These are phyloP conservation scores for Cubamyces sp. DNA, from an alignment of 768 basidiomycete species.

Conservation along the genomic window DNA sequence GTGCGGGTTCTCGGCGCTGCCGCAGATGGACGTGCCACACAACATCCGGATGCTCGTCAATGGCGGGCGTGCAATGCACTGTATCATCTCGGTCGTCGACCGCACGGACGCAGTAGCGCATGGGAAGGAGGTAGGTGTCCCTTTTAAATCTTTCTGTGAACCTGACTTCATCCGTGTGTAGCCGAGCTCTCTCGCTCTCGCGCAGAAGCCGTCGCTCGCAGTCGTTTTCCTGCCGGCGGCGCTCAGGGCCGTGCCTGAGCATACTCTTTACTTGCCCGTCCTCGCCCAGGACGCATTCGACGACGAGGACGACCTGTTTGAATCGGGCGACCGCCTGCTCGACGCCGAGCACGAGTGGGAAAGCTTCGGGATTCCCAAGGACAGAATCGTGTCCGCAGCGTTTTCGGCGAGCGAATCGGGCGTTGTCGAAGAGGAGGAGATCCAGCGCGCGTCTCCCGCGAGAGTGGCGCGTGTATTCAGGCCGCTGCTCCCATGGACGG, in stretches of 20 bases:
- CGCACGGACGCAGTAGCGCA: slow-evolving; percentile 35
- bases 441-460: slow-evolving; percentile 47
- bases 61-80: slow-evolving; percentile 33
- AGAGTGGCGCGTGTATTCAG: slow-evolving; percentile 51
- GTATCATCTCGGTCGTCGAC: slow-evolving; percentile 44
- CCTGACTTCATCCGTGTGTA: slow-evolving; percentile 46
- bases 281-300: slow-evolving; percentile 36
- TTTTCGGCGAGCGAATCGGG: slow-evolving; percentile 32
- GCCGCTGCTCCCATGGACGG: slow-evolving; percentile 41
- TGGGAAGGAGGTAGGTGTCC: slow-evolving; percentile 41
- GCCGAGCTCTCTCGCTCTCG: slow-evolving; percentile 44
- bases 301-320: slow-evolving; percentile 27
- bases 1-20: slow-evolving; percentile 31
- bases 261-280: slow-evolving; percentile 64
- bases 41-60: slow-evolving; percentile 27
- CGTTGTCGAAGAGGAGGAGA: slow-evolving; percentile 52
- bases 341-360: slow-evolving; percentile 40
- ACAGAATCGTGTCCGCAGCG: slow-evolving; percentile 28
- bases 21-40: slow-evolving; percentile 22
- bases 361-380: slow-evolving; percentile 30
- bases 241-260: slow-evolving; percentile 39
- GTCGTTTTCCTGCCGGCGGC: slow-evolving; percentile 67
- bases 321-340: slow-evolving; percentile 31
- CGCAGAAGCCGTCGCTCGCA: slow-evolving; percentile 59
- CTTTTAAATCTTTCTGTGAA: slow-evolving; percentile 33